A percentile compares a stretch with the other conserved stretches of the same genome.
Evolutionary conservation across 306 rosid genomes (phyloP).

Genomic region (Casuarina equisetifolia): DNA sequence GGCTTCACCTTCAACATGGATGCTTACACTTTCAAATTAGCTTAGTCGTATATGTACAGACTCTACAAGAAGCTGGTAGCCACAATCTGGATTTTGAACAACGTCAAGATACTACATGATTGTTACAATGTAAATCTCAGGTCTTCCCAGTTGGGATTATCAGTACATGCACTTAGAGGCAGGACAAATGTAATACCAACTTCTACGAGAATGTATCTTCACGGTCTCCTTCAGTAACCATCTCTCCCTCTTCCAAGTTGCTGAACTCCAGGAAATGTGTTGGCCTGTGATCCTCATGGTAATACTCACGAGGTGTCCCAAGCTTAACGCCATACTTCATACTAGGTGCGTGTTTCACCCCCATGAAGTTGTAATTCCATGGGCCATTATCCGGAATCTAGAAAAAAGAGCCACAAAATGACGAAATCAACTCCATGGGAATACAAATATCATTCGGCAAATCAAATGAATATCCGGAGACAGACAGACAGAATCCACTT

Average conservation of each 20-base stretch:
- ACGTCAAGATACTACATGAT: not conserved
- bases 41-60: not conserved
- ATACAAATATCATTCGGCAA: not conserved
- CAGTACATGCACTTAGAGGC: not conserved
- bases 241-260: conserved; percentile 91
- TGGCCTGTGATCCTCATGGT: conserved; percentile 94
- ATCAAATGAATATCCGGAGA: not conserved
- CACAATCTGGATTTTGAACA: not conserved
- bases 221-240: conserved; percentile 69
- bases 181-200: not conserved
- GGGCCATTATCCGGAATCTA: conserved; percentile 96
- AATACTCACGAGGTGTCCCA: conserved; percentile 86
- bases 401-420: conserved; percentile 17
- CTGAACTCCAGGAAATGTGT: conserved; percentile 96
- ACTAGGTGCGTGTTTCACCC: conserved; percentile 87
- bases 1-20: not conserved
- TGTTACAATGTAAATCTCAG: not conserved
- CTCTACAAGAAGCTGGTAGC: not conserved
- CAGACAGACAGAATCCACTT: not conserved
- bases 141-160: not conserved
- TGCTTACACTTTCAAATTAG: not conserved
- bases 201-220: conserved; percentile 71
- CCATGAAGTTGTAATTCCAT: conserved; percentile 99
- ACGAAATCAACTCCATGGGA: not conserved
- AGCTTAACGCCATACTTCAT: conserved; percentile 94